Base-by-base conservation (phyloP, 2,329 filamentous ascomycete species). In the Pseudocercospora fuligena region DNA sequence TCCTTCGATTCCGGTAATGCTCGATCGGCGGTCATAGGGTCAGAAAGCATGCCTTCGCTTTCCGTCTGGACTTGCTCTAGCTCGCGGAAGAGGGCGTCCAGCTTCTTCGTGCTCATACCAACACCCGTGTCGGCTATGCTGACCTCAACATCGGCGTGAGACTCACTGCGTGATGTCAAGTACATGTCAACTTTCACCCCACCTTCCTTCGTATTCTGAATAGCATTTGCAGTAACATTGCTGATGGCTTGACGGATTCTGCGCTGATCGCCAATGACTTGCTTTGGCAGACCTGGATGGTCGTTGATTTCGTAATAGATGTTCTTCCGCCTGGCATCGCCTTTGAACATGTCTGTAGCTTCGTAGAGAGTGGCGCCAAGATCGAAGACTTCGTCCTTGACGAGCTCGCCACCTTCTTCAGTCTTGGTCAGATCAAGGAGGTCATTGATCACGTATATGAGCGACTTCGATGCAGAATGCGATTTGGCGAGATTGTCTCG, bases 371-470 rank as follows among this genome's bases (percentile, higher is more conserved):
- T 94, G 0, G 82, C 81, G 16, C 82, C 81, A 3, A 97, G 82
- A 73, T 96, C 88, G 59, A 97, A 93, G 0, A 89, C 80, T 74
- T 97, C 93, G 64, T 94, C 90, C 72, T 93, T 94, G 74, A 94
- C 86, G 3, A 97, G 80, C 1, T 89, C 86, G 57, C 90, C 89
- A 0, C 93, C 93, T 76, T 94, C 91, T 76, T 97, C 93, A 0
- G 91, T 91, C 75, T 96, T 95, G 0, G 94, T 97, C 31, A 97
- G 82, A 75, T 97, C 93, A 0, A 97, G 83, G 1, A 97, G 83
- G 76, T 97, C 93, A 70, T 97, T 97, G 80, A 97, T 97, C 9
- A 97, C 93, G 76, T 96, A 97, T 4, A 97, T 94, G 27, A 97
- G 82, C 0, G 93, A 96, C 75, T 97, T 97, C 0, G 93, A 97